Evolutionary conservation across 2,329 filamentous ascomycete genomes (phyloP), one percentile per base, ranked within the genome.

Genomic region (Sporothrix sp.): DNA sequence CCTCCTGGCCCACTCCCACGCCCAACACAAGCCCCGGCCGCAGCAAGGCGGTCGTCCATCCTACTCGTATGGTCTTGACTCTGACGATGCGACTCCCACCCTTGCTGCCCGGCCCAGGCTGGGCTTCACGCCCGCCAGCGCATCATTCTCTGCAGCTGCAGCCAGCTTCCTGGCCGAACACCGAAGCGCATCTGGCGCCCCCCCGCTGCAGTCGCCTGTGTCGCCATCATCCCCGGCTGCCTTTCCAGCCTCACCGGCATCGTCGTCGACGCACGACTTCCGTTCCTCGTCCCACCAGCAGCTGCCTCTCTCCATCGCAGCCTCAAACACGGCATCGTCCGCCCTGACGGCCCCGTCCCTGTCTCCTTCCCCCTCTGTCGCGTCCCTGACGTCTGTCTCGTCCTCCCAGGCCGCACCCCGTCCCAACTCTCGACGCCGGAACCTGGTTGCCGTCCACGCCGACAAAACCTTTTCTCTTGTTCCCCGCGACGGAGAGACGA

Each of bases 401-500:
- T 58, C 58, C 28, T 57, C 59, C 8, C 53, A 57, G 21, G 52
- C 55, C 39, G 51, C 52, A 38, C 54, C 54, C 37, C 64, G 65
- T 28, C 61, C 69, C 47, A 54, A 58, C 43, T 68, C 70, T 13
- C 66, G 70, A 39, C 66, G 70, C 52, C 65, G 65, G 48, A 72
- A 71, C 54, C 60, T 71, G 27, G 71, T 81, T 52, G 70, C 69
- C 48, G 64, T 81, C 25, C 69, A 79, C 57, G 62, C 75, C 6
- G 74, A 81, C 62, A 78, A 78, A 63, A 81, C 77, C 4, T 81
- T 81, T 58, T 77, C 75, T 14, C 63, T 80, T 32, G 63, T 72
- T 23, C 60, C 66, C 25, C 66, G 63, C 38, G 27, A 11, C 55
- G 37, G 37, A n/a, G 16, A 27, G 21, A 42, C 25, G 20, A 36